Conservation (phyloP, 1,284 basidiomycete genomes). For the Puccinia hordei region DNA sequence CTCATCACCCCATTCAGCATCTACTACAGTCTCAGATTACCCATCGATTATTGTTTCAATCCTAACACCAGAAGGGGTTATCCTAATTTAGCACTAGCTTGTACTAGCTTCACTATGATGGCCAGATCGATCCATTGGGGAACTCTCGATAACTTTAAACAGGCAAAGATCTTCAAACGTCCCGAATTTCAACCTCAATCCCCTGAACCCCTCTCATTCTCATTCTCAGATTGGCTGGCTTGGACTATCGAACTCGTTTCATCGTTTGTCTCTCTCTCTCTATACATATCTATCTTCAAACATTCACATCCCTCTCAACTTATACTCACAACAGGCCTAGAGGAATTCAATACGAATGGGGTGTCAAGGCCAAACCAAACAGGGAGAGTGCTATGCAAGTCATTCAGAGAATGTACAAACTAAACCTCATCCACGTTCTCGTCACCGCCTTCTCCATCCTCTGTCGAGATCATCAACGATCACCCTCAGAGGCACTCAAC, state of each 20-base stretch:
- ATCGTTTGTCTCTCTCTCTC: slow-evolving; percentile 14
- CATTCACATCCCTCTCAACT: not conserved
- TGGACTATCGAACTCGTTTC: slow-evolving; percentile 29
- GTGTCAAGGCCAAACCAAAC: not conserved
- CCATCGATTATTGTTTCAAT: slow-evolving; percentile 27
- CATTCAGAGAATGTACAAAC: slow-evolving; percentile 8
- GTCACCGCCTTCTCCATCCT: slow-evolving; percentile 8
- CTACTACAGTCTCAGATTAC: not conserved
- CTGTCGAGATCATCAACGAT: slow-evolving; percentile 5
- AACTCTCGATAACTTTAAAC: not conserved
- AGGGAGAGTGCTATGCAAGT: slow-evolving; percentile 1
- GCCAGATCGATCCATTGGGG: slow-evolving; percentile 33
- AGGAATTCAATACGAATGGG: slow-evolving; percentile 41
- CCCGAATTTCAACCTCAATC: not conserved
- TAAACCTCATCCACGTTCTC: slow-evolving; percentile 3
- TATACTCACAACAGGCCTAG: slow-evolving; percentile 4
- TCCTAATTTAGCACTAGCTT: not conserved
- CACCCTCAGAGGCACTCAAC: not conserved
- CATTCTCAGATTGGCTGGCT: slow-evolving; percentile 6
- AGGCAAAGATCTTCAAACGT: slow-evolving; percentile 11
- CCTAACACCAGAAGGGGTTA: not conserved
- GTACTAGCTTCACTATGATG: not conserved
- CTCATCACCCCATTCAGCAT: slow-evolving; percentile 1
- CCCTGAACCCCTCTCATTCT: not conserved
- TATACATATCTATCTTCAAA: not conserved